Percentiles rank a stretch among this genome's conserved stretches.
phyloP scores from a whole-genome alignment of 768 basidiomycete species.

The Lactarius sp. region DNA sequence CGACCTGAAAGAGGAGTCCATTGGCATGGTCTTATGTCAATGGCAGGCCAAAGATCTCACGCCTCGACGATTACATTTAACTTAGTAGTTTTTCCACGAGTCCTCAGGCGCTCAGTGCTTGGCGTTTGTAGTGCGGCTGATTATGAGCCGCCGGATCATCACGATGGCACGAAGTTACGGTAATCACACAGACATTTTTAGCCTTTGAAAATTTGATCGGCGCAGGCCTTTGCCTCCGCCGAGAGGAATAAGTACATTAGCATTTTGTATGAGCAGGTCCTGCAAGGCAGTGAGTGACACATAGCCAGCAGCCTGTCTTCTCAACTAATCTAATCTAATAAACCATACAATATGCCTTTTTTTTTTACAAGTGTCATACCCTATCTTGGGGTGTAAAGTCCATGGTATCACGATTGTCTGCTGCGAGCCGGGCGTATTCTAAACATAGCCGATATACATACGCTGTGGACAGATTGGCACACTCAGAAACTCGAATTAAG shows the following conservation, averaged over 20 bases:
- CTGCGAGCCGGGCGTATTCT: constrained; percentile 82
- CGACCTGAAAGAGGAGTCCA: neutral
- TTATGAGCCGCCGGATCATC: neutral
- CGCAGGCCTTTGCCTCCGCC: neutral
- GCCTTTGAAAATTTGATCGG: neutral
- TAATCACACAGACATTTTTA: neutral
- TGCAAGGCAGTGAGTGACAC: neutral
- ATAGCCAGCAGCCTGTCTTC: neutral
- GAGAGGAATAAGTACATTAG: neutral
- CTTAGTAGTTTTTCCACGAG: neutral
- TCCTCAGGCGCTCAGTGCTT: neutral
- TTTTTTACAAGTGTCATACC: neutral
- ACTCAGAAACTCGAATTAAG: constrained; percentile 1
- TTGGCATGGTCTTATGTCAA: neutral
- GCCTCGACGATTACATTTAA: neutral
- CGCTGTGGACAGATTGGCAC: constrained; percentile 39
- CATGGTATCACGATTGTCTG: constrained; percentile 81
- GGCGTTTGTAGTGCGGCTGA: neutral
- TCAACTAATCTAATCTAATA: constrained; percentile 4
- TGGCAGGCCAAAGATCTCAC: neutral
- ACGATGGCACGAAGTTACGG: neutral
- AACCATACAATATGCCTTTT: neutral
- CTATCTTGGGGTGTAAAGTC: constrained; percentile 26
- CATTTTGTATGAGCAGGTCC: neutral
- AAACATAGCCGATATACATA: constrained; percentile 85